Conservation (phyloP, 306 rosid genomes). For the Acmispon strigosus region DNA sequence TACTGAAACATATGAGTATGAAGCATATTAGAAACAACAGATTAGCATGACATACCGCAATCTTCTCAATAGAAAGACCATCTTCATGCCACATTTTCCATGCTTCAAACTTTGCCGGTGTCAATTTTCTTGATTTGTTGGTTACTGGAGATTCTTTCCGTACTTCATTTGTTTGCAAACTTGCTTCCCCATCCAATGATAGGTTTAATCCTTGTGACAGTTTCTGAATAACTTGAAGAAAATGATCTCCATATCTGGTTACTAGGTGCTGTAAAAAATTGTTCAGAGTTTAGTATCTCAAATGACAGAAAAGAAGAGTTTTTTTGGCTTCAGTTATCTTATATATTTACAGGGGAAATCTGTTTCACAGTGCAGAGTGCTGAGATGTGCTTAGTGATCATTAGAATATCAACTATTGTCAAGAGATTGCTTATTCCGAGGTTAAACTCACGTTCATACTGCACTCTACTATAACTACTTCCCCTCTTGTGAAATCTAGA, state of each 20-base stretch:
- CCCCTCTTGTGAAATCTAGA: neutral
- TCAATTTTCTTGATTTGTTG: conserved; percentile 35
- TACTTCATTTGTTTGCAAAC: conserved; percentile 32
- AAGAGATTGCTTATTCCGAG: conserved; percentile 13
- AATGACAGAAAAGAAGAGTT: neutral
- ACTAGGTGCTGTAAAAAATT: conserved; percentile 60
- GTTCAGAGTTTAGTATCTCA: conserved; percentile 27
- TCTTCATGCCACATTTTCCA: conserved; percentile 90
- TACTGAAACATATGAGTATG: neutral
- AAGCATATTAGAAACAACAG: neutral
- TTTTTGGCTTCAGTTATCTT: neutral
- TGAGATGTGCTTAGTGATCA: neutral
- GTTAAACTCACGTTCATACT: neutral
- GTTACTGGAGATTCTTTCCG: conserved; percentile 37
- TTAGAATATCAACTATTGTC: neutral
- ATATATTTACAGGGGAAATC: neutral
- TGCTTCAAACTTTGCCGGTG: conserved; percentile 64
- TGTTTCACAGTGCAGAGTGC: conserved; percentile 2
- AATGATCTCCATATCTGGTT: conserved; percentile 57
- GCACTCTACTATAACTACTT: neutral
- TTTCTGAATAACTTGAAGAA: conserved; percentile 48
- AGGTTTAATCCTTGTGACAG: conserved; percentile 48
- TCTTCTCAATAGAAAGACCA: conserved; percentile 51
- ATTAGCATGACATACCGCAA: conserved; percentile 57
- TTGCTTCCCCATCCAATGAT: conserved; percentile 58